A percentile compares a stretch with the other conserved stretches of the same genome.
These are phyloP conservation scores for Fusarium sp. DNA, from an alignment of 2,329 filamentous ascomycete species.

Conservation along the genomic window DNA sequence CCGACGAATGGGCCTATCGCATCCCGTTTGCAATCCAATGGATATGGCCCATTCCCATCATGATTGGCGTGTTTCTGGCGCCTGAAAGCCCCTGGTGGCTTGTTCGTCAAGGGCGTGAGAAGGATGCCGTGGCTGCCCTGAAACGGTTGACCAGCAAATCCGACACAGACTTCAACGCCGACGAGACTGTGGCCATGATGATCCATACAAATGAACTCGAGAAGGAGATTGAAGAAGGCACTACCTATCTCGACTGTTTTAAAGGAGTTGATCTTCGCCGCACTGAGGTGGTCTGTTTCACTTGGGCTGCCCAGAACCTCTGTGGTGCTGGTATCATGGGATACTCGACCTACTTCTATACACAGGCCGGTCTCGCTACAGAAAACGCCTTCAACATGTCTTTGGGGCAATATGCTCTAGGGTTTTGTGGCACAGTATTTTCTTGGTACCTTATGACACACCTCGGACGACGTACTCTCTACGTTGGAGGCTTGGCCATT, in stretches of 20 bases:
- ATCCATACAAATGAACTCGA: conserved; percentile 55
- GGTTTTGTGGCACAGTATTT: conserved; percentile 34
- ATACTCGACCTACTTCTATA: conserved; percentile 12
- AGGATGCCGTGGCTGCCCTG: conserved; percentile 54
- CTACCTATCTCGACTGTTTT: conserved; percentile 65
- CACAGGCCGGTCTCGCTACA: conserved; percentile 9
- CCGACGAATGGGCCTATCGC: conserved; percentile 53
- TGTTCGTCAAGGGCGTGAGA: conserved; percentile 62
- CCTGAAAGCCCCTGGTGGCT: conserved; percentile 54
- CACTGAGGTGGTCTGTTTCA: conserved; percentile 60
- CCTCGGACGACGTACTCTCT: conserved; percentile 22
- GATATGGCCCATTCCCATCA: conserved; percentile 50
- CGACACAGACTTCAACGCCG: conserved; percentile 58
- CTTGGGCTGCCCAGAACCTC: conserved; percentile 8
- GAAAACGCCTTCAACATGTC: conserved; percentile 38
- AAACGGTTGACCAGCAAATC: conserved; percentile 46
- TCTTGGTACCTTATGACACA: conserved; percentile 29
- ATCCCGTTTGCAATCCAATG: conserved; percentile 58
- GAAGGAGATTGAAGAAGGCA: conserved; percentile 56
- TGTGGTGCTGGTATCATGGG: conserved; percentile 14
- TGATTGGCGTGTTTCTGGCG: conserved; percentile 46
- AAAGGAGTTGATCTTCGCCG: conserved; percentile 61
- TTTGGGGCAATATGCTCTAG: conserved; percentile 30
- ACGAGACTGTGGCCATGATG: conserved; percentile 69
- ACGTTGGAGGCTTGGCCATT: conserved; percentile 60